phyloP scores from a whole-genome alignment of 192 early-diverging fungal genomes.

The Linderina pennispora region DNA sequence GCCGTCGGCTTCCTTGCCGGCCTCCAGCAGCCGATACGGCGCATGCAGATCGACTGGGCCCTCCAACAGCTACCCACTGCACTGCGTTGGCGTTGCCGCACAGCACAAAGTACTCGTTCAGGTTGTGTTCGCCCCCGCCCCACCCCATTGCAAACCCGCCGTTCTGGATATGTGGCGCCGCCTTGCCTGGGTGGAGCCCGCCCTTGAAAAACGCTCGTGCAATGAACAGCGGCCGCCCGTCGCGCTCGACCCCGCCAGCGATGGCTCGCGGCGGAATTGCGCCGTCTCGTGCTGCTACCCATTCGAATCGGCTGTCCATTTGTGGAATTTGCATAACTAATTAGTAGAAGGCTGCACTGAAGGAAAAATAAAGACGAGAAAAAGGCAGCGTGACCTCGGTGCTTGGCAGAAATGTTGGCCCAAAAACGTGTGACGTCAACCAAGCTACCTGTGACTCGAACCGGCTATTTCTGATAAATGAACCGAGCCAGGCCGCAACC shows the following conservation, averaged over 20 bases:
- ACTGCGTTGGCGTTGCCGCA: conserved; percentile 49
- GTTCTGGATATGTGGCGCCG: conserved; percentile 32
- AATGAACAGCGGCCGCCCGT: conserved; percentile 49
- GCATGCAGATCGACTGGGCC: conserved; percentile 21
- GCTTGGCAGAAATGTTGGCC: no score
- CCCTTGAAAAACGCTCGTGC: conserved; percentile 49
- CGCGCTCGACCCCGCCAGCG: conserved; percentile 46
- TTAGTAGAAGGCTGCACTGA: no score
- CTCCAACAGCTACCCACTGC: conserved; percentile 40
- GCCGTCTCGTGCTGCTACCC: conserved; percentile 20
- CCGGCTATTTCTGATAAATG: no score
- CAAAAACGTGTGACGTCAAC: no score
- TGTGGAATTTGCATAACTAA: no score
- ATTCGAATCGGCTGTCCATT: conserved; percentile 7
- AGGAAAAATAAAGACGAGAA: background rate
- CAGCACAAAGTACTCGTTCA: conserved; percentile 50
- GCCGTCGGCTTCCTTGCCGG: conserved; percentile 33
- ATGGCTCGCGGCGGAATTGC: conserved; percentile 30
- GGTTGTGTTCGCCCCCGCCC: conserved; percentile 39
- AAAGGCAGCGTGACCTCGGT: no score
- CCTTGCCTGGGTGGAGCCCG: conserved; percentile 45
- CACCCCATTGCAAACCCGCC: conserved; percentile 46
- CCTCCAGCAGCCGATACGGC: conserved; percentile 7
- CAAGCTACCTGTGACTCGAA: no score
- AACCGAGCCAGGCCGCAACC: no score